Evolutionary conservation across 2,329 filamentous ascomycete species (phyloP).

Genomic region (Calycina herbarum): DNA sequence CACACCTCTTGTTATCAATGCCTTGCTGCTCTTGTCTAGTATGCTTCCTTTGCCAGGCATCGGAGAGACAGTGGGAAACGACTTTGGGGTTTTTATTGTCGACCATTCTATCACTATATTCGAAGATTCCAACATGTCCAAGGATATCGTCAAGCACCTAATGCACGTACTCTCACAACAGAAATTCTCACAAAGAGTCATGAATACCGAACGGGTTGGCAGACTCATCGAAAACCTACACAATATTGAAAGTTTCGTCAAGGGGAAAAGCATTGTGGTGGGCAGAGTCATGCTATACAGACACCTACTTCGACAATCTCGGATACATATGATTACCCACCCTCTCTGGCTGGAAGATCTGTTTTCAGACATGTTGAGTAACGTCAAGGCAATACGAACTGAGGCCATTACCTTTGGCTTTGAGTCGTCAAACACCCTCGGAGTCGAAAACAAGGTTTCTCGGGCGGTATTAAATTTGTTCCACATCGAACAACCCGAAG

Average conservation of each 20-base stretch:
- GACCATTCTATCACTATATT: constrained; percentile 78
- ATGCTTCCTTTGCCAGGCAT: constrained; percentile 76
- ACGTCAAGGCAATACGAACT: constrained; percentile 70
- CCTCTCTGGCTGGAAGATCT: constrained; percentile 80
- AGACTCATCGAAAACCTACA: constrained; percentile 71
- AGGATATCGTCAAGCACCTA: constrained; percentile 75
- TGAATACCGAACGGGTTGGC: constrained; percentile 70
- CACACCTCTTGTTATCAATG: constrained; percentile 71
- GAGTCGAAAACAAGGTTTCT: constrained; percentile 66
- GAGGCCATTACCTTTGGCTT: constrained; percentile 74
- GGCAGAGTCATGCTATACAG: constrained; percentile 78
- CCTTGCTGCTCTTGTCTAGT: constrained; percentile 73
- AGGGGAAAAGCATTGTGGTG: constrained; percentile 77
- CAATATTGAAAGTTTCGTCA: constrained; percentile 69
- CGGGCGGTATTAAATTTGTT: constrained; percentile 67
- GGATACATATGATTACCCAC: constrained; percentile 67
- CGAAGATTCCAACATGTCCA: constrained; percentile 66
- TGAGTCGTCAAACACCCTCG: constrained; percentile 67
- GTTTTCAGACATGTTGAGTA: constrained; percentile 79
- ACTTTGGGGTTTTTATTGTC: constrained; percentile 77
- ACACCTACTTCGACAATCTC: constrained; percentile 71
- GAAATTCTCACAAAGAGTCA: constrained; percentile 71
- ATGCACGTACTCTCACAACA: constrained; percentile 81
- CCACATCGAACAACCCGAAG: constrained; percentile 43
- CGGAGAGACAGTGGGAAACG: constrained; percentile 67